Conservation (phyloP, 495 filamentous ascomycete genomes). For the Niebla homalea region DNA sequence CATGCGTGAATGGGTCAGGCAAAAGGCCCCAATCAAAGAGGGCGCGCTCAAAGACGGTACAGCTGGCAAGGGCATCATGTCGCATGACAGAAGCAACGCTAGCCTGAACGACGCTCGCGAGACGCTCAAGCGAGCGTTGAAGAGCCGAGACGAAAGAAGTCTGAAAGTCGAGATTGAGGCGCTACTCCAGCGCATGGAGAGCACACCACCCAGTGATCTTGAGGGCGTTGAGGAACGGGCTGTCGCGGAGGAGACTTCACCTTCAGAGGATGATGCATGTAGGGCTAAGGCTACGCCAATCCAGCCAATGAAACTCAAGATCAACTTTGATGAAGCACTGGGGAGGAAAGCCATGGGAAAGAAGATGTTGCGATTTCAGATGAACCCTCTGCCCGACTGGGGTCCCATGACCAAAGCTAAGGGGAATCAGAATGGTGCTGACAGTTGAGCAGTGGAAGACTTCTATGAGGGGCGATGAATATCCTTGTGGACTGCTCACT, state of each 20-base stretch:
- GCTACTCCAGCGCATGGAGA: background rate
- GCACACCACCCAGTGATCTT: background rate
- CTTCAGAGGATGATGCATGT: background rate
- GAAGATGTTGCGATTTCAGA: slow-evolving; percentile 68
- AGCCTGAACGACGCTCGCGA: slow-evolving; percentile 18
- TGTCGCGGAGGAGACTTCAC: slow-evolving; percentile 18
- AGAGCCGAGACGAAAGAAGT: slow-evolving; percentile 21
- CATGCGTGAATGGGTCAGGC: slow-evolving; percentile 80
- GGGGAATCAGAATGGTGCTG: slow-evolving; percentile 6
- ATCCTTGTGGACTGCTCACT: no score
- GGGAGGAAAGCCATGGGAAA: slow-evolving; percentile 51
- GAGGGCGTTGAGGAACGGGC: background rate
- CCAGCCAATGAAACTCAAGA: slow-evolving; percentile 8
- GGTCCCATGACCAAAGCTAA: slow-evolving; percentile 75
- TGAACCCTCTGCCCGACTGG: slow-evolving; percentile 84
- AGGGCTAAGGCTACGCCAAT: background rate
- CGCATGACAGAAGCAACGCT: slow-evolving; percentile 22
- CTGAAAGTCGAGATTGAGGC: slow-evolving; percentile 32
- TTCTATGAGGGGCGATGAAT: no score
- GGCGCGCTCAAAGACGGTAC: slow-evolving; percentile 50
- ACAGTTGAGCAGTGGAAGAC: no score
- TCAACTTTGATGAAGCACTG: slow-evolving; percentile 72
- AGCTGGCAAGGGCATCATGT: slow-evolving; percentile 56
- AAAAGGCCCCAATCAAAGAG: slow-evolving; percentile 60
- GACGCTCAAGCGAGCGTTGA: slow-evolving; percentile 24